Evolutionary conservation across 2,329 filamentous ascomycete species (phyloP).

Genomic region (Cordyceps fumosorosea): DNA sequence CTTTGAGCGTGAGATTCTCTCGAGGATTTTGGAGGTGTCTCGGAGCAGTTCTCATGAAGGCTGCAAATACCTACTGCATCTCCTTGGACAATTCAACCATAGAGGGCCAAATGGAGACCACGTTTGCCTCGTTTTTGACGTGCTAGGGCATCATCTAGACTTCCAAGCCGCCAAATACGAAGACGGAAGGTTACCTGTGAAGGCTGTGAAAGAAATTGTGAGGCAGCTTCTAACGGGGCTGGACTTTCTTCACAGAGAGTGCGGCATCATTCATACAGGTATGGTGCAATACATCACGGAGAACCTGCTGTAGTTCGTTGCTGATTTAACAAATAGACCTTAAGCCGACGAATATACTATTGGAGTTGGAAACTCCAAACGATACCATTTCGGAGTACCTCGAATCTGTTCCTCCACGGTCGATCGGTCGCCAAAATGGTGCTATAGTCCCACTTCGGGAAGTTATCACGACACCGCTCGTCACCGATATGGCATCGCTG

Average conservation of each 20-base stretch:
- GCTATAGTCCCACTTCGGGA: not conserved
- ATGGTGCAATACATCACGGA: not conserved
- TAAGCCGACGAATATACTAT: constrained; percentile 6
- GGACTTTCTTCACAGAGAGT: constrained; percentile 7
- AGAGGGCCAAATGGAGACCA: constrained; percentile 26
- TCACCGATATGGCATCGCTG: not conserved
- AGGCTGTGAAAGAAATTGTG: not conserved
- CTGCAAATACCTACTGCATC: constrained; percentile 11
- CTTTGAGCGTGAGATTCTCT: constrained; percentile 19
- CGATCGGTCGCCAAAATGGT: not conserved
- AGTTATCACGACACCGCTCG: constrained; percentile 4
- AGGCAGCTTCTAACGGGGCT: not conserved
- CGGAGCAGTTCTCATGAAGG: not conserved
- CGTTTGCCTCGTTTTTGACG: constrained; percentile 16
- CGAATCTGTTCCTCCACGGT: not conserved
- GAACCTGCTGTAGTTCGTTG: not conserved
- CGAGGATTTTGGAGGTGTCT: constrained; percentile 12
- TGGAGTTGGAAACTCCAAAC: not conserved
- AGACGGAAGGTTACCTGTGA: not conserved
- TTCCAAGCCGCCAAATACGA: not conserved
- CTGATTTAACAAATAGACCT: not conserved
- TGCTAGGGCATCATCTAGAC: not conserved
- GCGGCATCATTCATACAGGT: constrained; percentile 4
- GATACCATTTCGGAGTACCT: not conserved
- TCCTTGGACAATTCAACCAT: constrained; percentile 22